Evolutionary conservation across 1,284 basidiomycete species (phyloP).

Genomic region (Pyrrhoderma noxium): DNA sequence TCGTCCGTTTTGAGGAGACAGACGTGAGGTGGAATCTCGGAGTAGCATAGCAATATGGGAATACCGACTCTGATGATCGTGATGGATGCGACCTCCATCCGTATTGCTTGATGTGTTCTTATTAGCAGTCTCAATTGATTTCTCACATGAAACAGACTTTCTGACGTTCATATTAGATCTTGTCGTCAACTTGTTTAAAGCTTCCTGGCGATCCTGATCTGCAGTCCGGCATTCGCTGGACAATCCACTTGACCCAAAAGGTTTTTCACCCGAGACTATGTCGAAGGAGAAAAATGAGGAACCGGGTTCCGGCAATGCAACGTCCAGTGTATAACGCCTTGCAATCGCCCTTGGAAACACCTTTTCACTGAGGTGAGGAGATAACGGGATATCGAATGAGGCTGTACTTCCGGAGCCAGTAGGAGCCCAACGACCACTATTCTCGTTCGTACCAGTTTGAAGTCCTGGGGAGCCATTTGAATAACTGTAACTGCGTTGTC

Average conservation of each 20-base stretch:
- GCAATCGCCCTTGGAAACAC: conserved; percentile 8
- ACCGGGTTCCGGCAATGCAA: conserved; percentile 9
- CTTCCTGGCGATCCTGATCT: conserved; percentile 1
- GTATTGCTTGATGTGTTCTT: conserved; percentile 3
- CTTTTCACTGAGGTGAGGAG: conserved; percentile 4
- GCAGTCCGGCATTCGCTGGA: background rate
- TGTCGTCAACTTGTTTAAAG: conserved; percentile 2
- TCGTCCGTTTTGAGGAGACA: conserved; percentile 3
- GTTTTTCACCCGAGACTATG: background rate
- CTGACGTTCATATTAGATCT: background rate
- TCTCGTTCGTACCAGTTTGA: too few relatives aligned
- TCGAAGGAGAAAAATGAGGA: conserved; percentile 2
- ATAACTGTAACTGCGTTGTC: conserved; percentile 12
- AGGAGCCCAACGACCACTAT: too few relatives aligned
- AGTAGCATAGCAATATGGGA: conserved; percentile 15
- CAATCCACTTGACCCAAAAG: too few relatives aligned
- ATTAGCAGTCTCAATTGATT: too few relatives aligned
- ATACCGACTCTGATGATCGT: conserved; percentile 17
- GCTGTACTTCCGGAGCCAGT: conserved; percentile 1
- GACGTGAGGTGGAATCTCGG: conserved; percentile 5
- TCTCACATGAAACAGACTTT: background rate
- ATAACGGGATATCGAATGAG: conserved; percentile 13
- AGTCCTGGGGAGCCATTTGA: background rate
- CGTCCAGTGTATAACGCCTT: conserved; percentile 14
- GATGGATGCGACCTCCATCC: conserved; percentile 3